Conservation (phyloP, 2,329 filamentous ascomycete species). For the Pyrenochaeta sp. region DNA sequence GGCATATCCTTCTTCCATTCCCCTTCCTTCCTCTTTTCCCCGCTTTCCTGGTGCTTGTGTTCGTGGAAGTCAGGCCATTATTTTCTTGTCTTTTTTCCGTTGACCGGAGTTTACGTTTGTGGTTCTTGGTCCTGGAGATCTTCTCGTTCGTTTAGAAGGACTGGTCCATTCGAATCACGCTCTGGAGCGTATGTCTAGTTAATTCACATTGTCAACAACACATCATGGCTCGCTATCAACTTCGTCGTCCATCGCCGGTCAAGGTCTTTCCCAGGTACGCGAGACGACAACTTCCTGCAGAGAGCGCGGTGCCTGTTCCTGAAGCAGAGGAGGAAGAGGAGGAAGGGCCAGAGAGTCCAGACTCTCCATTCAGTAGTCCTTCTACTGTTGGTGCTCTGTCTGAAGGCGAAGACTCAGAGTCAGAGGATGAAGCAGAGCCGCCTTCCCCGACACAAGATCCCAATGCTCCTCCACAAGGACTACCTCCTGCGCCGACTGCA, state of each 20-base stretch:
- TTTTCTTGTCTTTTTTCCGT: constrained; percentile 29
- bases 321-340: constrained; percentile 8
- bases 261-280: constrained; percentile 18
- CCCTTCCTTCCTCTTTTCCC: constrained; percentile 23
- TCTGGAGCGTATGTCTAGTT: constrained; percentile 13
- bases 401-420: constrained; percentile 16
- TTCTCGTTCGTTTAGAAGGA: constrained; percentile 9
- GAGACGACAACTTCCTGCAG: constrained; percentile 28
- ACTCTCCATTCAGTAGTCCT: constrained; percentile 29
- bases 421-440: constrained; percentile 22
- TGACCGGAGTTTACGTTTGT: constrained; percentile 38
- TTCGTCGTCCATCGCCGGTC: constrained; percentile 38
- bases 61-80: constrained; percentile 25
- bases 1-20: constrained; percentile 32
- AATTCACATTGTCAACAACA: constrained; percentile 10
- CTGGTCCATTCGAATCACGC: constrained; percentile 9
- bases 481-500: constrained; percentile 1
- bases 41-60: constrained; percentile 25
- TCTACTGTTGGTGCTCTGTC: constrained; percentile 14
- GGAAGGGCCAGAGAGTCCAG: constrained; percentile 30
- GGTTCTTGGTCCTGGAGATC: constrained; percentile 40
- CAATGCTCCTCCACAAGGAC: not conserved
- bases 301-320: constrained; percentile 12
- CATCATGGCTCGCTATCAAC: constrained; percentile 37
- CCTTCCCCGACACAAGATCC: constrained; percentile 15